Base-by-base conservation (phyloP, 2,329 filamentous ascomycete genomes). In the Colletotrichum falcatum region DNA sequence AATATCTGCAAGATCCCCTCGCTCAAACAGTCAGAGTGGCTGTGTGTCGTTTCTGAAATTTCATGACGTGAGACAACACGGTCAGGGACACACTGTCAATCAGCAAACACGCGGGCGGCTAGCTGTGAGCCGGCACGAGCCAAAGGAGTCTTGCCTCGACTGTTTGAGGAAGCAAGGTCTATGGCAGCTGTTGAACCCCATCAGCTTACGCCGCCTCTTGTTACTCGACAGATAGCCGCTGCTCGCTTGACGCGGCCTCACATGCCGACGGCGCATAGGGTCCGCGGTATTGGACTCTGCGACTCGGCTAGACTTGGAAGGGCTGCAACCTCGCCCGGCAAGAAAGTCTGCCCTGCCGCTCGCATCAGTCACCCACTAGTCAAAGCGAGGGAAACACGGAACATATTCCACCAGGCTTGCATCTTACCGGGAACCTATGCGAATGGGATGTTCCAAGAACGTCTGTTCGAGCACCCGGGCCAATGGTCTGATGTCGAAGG, bases 381-480 rank as follows among this genome's bases (percentile, higher is more conserved):
- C 67, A 56, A 16, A 30, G 33, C 26, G 18, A 33, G 20, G 11
- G 16, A 37, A 26, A 55, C 16, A 37, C 46, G 28, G 30, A 33
- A 39, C 44, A 67, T 37, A 54, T 67, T 63, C 51, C 64, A 53
- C 37, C 58, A 59, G 44, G 42, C 49, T n/a, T 61, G 20, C 12
- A 33, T 20, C 30, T 37, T 39, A n/a, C 48, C 26, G 44, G 58
- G 35, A 61, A 12, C 42, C 11, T 11, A 37, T 55, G 49, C 23
- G 56, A 39, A 46, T 62, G 37, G 46, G 37, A 44, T 55, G 68
- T 62, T 60, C 67, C 59, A 68, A 68, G 58, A 54, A 35, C 39
- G 53, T 68, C 64, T 71, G 68, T 71, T 62, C 58, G 58, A 71
- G 65, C 61, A 68, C 53, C 46, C 44, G 58, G 65, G 35, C 59